Evolutionary conservation across 441 rosid species (phyloP), one percentile per base, ranked within the genome.

Genomic region (Gossypium trilobum): DNA sequence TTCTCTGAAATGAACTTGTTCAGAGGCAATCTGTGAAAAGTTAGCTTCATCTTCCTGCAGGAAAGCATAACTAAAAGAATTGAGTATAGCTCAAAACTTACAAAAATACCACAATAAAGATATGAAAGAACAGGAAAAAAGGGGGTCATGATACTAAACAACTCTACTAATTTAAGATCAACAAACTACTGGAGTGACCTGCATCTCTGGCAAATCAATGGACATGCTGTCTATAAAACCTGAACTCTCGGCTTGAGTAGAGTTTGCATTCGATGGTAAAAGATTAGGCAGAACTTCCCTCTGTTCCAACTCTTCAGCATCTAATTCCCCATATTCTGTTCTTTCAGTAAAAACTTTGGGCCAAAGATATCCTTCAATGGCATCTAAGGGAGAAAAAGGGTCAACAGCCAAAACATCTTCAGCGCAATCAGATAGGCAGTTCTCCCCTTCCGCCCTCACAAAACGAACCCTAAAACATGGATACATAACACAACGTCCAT

Each of bases 381-480:
- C 88, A 78, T 85, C 90, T 77, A 88, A 77, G 58, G 88, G 80
- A 72, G 90, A 83, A 74, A 95, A 85, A 72, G 99, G 98, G 77
- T 95, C 99, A 76, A 90, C 94, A 64, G 92, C 81, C 64, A 86
- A 60, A 74, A 80, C 76, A 68, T 86, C 93, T 80, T 79, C 80
- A 59, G 84, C 81, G 77, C 76, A 87, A 77, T 91, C 89, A 76
- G 84, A 71, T 69, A 92, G 82, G 82, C 79, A 36, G 75, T 82
- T 79, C 82, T 90, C 99, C 31, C 87, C 96, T 57, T 92, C 89
- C 52, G 72, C 96, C 79, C 79, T 87, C 77, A 84, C 71, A 75
- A 95, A 95, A 69, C 87, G 90, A 78, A 91, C 88, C 81, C 68
- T 91, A 48, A 95, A 72, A 85, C 96, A 87, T 0, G 98, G 96